Percentiles rank a stretch among this genome's conserved stretches.
phyloP scores from a whole-genome alignment of 805 yeast species.

The Myxozyma vanderwaltii region DNA sequence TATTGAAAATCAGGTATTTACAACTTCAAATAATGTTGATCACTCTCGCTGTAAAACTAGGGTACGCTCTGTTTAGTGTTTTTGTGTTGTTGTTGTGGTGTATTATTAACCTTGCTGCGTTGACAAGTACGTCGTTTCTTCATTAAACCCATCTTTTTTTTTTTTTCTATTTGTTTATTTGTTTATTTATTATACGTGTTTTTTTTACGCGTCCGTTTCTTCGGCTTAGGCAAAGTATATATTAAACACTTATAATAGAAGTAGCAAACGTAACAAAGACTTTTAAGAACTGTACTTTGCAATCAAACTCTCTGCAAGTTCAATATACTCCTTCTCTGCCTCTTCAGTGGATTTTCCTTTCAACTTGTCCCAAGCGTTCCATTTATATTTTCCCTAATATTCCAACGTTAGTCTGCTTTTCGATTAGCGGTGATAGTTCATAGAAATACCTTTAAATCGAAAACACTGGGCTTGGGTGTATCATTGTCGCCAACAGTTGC shows the following conservation, averaged over 20 bases:
- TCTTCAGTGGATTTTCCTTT: slow-evolving; percentile 87
- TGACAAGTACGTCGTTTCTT: too few species aligned
- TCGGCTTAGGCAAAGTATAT: too few species aligned
- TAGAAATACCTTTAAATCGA: slow-evolving; percentile 65
- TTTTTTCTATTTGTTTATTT: background rate
- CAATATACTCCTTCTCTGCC: slow-evolving; percentile 72
- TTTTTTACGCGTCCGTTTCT: too few species aligned
- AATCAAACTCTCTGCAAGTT: slow-evolving; percentile 41
- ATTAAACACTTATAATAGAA: too few species aligned
- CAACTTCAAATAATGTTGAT: too few species aligned
- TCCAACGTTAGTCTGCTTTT: background rate
- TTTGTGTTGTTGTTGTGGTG: too few species aligned
- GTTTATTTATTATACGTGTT: too few species aligned
- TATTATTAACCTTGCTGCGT: too few species aligned
- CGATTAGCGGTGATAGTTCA: background rate
- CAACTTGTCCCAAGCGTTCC: slow-evolving; percentile 93
- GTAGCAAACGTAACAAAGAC: background rate
- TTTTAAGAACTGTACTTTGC: slow-evolving; percentile 34
- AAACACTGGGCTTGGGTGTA: slow-evolving; percentile 84
- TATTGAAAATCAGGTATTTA: too few species aligned
- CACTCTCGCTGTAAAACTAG: too few species aligned
- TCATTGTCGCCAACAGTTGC: slow-evolving; percentile 94
- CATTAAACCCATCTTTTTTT: too few species aligned
- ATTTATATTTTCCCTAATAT: slow-evolving; percentile 78
- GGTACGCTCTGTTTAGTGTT: too few species aligned